Conservation (phyloP, 1,284 basidiomycete species). For the Fomitiporia mediterranea region DNA sequence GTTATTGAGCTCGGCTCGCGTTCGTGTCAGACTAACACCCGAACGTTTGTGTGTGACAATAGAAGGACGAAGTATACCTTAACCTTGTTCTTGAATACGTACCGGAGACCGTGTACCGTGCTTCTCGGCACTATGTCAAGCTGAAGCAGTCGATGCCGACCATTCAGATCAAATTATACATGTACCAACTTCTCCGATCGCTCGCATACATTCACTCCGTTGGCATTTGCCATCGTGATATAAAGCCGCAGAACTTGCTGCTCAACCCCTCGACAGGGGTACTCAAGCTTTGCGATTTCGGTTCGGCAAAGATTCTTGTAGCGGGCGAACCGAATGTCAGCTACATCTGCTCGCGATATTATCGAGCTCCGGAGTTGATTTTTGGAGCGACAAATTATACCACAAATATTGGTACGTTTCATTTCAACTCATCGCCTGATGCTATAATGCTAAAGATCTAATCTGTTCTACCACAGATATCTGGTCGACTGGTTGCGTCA, state of each 20-base stretch:
- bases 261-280: conserved; percentile 96
- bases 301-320: conserved; percentile 97
- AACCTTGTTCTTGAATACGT: conserved; percentile 99
- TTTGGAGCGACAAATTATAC: conserved; percentile 99
- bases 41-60: conserved; percentile 26
- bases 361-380: conserved; percentile 98
- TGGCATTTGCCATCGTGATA: conserved; percentile 97
- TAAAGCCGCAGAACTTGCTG: conserved; percentile 98
- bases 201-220: conserved; percentile 98
- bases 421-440: conserved; percentile 3
- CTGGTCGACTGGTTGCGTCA: conserved; percentile 99
- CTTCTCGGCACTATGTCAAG: conserved; percentile 98
- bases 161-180: conserved; percentile 98
- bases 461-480: conserved; percentile 62
- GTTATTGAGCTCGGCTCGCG: conserved; percentile 14
- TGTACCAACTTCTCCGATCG: conserved; percentile 96
- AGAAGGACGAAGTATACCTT: conserved; percentile 99
- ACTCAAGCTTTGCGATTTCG: conserved; percentile 98
- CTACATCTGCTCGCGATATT: conserved; percentile 99
- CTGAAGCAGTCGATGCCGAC: conserved; percentile 99
- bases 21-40: too few species aligned
- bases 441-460: neutral
- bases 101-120: conserved; percentile 98
- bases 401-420: conserved; percentile 90
- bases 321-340: conserved; percentile 98